Percentiles rank a stretch among this genome's conserved stretches.
Evolutionary conservation across 768 basidiomycete genomes (phyloP).

Genomic region (Nidularia sp.): DNA sequence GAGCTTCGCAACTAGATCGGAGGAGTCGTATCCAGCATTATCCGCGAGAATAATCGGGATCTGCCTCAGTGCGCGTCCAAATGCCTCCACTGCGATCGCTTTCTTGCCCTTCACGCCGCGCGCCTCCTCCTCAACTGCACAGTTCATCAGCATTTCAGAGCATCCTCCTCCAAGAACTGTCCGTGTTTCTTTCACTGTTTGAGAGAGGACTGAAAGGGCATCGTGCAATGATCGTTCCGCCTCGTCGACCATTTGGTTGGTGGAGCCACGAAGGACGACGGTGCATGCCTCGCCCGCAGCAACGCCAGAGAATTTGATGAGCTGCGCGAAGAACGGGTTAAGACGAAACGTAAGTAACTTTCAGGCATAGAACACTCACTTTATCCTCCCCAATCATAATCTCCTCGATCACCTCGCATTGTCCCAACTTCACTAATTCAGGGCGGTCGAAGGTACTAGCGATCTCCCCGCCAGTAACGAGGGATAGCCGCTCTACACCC

Average conservation of each 20-base stretch:
- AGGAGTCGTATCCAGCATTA: slow-evolving; percentile 97
- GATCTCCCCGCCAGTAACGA: slow-evolving; percentile 98
- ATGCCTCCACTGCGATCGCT: slow-evolving; percentile 92
- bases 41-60: slow-evolving; percentile 97
- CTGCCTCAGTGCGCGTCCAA: slow-evolving; percentile 83
- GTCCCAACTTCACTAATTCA: slow-evolving; percentile 87
- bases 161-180: slow-evolving; percentile 95
- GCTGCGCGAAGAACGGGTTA: slow-evolving; percentile 35
- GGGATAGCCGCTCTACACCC: slow-evolving; percentile 91
- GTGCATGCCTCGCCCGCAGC: slow-evolving; percentile 98
- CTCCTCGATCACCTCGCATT: slow-evolving; percentile 94
- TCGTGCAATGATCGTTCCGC: slow-evolving; percentile 97
- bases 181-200: slow-evolving; percentile 96
- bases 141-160: slow-evolving; percentile 97
- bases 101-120: slow-evolving; percentile 89
- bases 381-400: slow-evolving; percentile 99
- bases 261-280: slow-evolving; percentile 94
- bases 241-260: slow-evolving; percentile 98
- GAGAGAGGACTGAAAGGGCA: slow-evolving; percentile 93
- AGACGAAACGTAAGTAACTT: no score
- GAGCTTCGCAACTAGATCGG: slow-evolving; percentile 85
- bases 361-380: slow-evolving; percentile 36
- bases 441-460: slow-evolving; percentile 93
- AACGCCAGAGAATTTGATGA: slow-evolving; percentile 99
- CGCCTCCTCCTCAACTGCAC: slow-evolving; percentile 87